Conservation (phyloP, 2,329 filamentous ascomycete species). For the Ilyonectria sp. region DNA sequence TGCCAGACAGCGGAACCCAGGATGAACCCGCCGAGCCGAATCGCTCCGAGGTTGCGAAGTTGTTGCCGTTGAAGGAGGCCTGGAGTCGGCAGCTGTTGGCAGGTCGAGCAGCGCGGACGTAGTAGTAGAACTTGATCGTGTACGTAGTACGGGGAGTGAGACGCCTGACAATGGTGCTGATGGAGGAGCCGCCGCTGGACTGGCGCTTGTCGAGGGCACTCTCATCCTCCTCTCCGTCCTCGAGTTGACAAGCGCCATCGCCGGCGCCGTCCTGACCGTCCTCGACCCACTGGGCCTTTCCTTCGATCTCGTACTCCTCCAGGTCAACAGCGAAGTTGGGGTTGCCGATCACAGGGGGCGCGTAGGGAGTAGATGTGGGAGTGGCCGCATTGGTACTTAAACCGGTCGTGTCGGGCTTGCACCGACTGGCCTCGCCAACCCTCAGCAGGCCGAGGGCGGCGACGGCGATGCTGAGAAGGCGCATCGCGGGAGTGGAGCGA, state of each 20-base stretch:
- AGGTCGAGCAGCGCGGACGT: neutral
- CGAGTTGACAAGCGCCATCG: neutral
- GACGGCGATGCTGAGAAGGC: neutral
- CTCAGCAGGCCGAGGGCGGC: neutral
- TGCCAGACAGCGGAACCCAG: neutral
- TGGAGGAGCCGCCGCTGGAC: neutral
- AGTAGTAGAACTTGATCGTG: neutral
- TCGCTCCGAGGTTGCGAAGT: neutral
- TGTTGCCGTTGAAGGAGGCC: neutral
- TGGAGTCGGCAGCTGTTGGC: neutral
- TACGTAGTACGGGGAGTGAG: neutral
- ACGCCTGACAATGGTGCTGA: neutral
- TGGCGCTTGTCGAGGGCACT: neutral
- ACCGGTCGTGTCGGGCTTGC: neutral
- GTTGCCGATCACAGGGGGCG: no score
- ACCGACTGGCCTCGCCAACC: neutral
- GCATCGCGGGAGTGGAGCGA: neutral
- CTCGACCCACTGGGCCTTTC: no score
- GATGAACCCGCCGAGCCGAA: neutral
- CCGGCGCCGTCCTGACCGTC: no score
- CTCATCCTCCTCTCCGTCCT: neutral
- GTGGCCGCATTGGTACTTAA: neutral
- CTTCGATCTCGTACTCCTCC: no score
- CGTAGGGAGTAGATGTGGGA: no score
- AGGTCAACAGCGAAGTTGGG: neutral